Base-by-base conservation (phyloP, 495 filamentous ascomycete species). In the Lophiotrema nucula region DNA sequence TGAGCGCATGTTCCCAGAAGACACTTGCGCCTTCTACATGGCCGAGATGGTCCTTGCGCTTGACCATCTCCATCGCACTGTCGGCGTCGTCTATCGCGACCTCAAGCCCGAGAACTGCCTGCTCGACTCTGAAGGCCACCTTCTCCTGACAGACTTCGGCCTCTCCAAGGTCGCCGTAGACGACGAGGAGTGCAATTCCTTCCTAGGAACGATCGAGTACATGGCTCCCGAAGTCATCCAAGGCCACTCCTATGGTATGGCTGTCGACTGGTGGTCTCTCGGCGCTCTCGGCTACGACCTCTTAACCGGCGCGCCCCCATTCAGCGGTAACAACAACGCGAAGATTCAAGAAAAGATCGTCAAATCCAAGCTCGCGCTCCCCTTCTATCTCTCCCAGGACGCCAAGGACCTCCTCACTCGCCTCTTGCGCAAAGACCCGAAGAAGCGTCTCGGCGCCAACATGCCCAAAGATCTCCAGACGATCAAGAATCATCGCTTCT, bases 71-170 rank as follows among this genome's bases (percentile, higher is more conserved):
- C 93, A 98, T 76, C 81, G 88, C 53, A 90, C 81, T 52, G 83
- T 96, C 26, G 92, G 95, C 15, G 93, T 98, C 28, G 83, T 97
- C 63, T 98, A 98, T 73, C 88, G 93, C 52, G 93, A 98, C 67
- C 79, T 98, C 53, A 98, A 98, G 74, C 93, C 93, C 2, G 93
- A 98, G 70, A 98, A 98, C 73, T 96, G 92, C 67, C 88, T 98
- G 39, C 81, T 98, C 4, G 95, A 97, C 73, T 75, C 84, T 12
- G 81, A 95, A 60, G 93, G 93, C 47, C 92, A 98, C 68, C 83
- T 98, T 2, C 84, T 98, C 13, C 79, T 98, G 21, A 97, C 93
- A 26, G 93, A 98, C 75, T 98, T 98, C 62, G 93, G 93, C 6
- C 86, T 98, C 26, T 92, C 87, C 72, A 98, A 98, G 71, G 93